Evolutionary conservation across 352 stramenopile species (phyloP).

Genomic region (Elongisporangium anandrum): DNA sequence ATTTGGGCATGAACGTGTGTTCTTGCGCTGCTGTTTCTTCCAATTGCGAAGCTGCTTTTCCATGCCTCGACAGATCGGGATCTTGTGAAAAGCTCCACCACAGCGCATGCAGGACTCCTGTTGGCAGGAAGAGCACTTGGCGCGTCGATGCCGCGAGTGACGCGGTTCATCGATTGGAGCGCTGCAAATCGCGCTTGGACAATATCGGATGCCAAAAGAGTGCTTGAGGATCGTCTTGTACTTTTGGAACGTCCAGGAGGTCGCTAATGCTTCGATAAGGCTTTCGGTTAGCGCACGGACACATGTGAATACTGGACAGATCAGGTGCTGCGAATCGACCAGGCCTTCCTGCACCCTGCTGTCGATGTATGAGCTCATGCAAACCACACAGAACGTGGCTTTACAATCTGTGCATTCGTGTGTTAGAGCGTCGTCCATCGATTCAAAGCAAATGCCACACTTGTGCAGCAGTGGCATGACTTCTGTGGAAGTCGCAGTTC

Average conservation of each 20-base stretch:
- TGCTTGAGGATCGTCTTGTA: constrained; percentile 53
- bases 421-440: constrained; percentile 31
- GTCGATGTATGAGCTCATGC: constrained; percentile 66
- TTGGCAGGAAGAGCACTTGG: constrained; percentile 41
- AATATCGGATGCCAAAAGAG: constrained; percentile 69
- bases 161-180: constrained; percentile 50
- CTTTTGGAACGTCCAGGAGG: constrained; percentile 42
- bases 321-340: constrained; percentile 64
- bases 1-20: constrained; percentile 2
- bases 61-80: constrained; percentile 46
- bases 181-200: constrained; percentile 56
- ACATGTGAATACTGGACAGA: constrained; percentile 62
- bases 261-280: constrained; percentile 47
- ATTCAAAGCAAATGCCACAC: constrained; percentile 77
- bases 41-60: constrained; percentile 63
- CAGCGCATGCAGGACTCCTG: constrained; percentile 70
- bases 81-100: constrained; percentile 46
- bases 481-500: neutral
- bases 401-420: constrained; percentile 43
- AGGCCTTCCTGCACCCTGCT: constrained; percentile 73
- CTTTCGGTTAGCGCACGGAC: constrained; percentile 34
- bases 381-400: constrained; percentile 47
- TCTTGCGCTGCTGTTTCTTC: constrained; percentile 37
- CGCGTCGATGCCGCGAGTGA: constrained; percentile 32
- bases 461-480: too few species aligned